Percentiles rank a stretch among this genome's conserved stretches.
These are phyloP conservation scores for Fusarium tricinctum DNA, from an alignment of 2,329 filamentous ascomycete species.

Conservation along the genomic window DNA sequence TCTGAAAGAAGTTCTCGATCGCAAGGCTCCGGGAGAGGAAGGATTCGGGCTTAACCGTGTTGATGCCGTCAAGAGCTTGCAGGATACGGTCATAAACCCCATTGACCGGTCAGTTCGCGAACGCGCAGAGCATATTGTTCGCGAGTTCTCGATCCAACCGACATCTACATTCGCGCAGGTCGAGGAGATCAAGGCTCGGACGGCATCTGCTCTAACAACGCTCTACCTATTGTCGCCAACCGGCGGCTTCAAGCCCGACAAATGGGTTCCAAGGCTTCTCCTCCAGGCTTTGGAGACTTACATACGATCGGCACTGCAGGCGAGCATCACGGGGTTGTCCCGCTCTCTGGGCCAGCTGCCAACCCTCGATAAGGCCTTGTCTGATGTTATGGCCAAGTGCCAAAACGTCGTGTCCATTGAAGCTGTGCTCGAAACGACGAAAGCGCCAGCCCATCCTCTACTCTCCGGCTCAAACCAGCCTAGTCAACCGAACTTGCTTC, in stretches of 20 bases:
- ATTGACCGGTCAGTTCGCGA: constrained; percentile 81
- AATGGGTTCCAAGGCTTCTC: constrained; percentile 77
- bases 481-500: constrained; percentile 69
- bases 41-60: constrained; percentile 82
- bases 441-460: constrained; percentile 77
- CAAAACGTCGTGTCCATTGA: constrained; percentile 94
- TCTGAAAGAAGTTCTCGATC: constrained; percentile 79
- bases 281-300: constrained; percentile 84
- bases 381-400: constrained; percentile 85
- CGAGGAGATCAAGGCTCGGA: constrained; percentile 81
- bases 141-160: constrained; percentile 80
- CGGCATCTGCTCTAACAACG: constrained; percentile 79
- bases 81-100: constrained; percentile 77
- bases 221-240: constrained; percentile 86
- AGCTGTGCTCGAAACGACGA: constrained; percentile 77
- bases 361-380: constrained; percentile 82
- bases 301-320: constrained; percentile 83
- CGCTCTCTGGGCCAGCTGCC: constrained; percentile 85
- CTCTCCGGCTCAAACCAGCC: constrained; percentile 59
- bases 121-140: constrained; percentile 81
- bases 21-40: constrained; percentile 77
- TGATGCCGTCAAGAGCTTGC: constrained; percentile 77
- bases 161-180: constrained; percentile 72
- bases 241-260: constrained; percentile 65
- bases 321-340: constrained; percentile 80